Evolutionary conservation across 2,329 filamentous ascomycete species (phyloP), one percentile per base, ranked within the genome.

Genomic region (Colletotrichum spinosum): DNA sequence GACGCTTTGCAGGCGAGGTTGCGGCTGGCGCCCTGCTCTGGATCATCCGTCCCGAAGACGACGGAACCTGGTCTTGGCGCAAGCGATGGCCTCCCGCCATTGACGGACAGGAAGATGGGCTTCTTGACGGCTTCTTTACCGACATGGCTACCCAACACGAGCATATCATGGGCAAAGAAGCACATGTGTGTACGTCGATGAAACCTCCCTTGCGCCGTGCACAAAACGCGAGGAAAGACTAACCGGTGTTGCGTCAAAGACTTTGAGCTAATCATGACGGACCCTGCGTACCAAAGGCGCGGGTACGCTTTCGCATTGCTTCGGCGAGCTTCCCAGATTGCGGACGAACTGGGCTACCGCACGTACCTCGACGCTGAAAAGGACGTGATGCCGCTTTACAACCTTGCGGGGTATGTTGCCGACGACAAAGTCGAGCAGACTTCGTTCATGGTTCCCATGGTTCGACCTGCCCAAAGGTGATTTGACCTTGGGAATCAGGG

Each of bases 311-410:
- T 49, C n/a, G 60, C 69, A 9, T 55, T 70, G 6, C 37, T 70
- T 7, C 48, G 39, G 12, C 45, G 38, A 10, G 66, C 45, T 5
- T 54, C 51, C 8, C 37, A 35, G 2, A 37, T 67, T 6, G 68
- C 69, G 3, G 69, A 71, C 38, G 49, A 57, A 4, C 15, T 67
- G 37, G 57, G 60, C 12, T 50, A 65, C 45, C 46, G 67, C 13
- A 52, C 61, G 10, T 70, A 70, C 38, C 68, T 70, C 3, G 68
- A 71, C 13, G 57, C 70, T 2, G 65, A 70, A 8, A 41, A 61
- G 35, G 61, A 57, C 8, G 65, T 62, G 10, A 37, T 67, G 52
- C 35, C 51, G 0, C 37, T 71, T 25, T 71, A 71, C 44, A 39
- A 50, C 10, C 51, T 46, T 12, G 52, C 52, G 2, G 70, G 69